These are phyloP conservation scores for Aspergillus incahuasiensis DNA, from an alignment of 495 filamentous ascomycete genomes.

Conservation along the genomic window DNA sequence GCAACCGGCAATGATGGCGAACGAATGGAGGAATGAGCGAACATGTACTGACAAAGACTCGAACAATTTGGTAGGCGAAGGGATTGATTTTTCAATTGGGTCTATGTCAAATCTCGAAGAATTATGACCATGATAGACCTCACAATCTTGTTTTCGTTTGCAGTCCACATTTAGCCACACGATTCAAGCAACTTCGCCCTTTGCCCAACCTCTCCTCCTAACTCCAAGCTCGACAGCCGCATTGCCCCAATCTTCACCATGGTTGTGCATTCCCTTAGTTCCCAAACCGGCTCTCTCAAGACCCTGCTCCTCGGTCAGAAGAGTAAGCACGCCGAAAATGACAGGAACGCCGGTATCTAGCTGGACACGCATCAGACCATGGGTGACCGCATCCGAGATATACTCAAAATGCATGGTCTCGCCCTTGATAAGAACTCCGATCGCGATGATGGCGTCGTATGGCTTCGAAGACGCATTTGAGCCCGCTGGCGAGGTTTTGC, in stretches of 20 bases:
- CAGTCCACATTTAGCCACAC: background rate
- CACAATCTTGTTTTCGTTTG: background rate
- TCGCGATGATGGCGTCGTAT: conserved; percentile 91
- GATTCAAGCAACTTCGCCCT: conserved; percentile 39
- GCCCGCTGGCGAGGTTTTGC: conserved; percentile 27
- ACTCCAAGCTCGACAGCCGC: conserved; percentile 51
- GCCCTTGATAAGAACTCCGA: conserved; percentile 95
- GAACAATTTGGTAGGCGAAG: too few relatives aligned
- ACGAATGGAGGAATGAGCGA: conserved; percentile 69
- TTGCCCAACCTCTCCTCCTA: conserved; percentile 43
- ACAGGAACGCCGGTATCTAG: conserved; percentile 83
- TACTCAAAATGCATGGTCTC: conserved; percentile 99
- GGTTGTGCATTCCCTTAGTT: conserved; percentile 60
- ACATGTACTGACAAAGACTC: conserved; percentile 5
- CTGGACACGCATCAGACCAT: conserved; percentile 91
- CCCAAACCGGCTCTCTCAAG: conserved; percentile 76
- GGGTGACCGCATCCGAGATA: conserved; percentile 83
- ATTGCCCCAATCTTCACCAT: conserved; percentile 83
- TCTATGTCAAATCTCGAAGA: background rate
- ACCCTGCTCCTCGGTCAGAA: conserved; percentile 84
- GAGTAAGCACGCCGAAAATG: conserved; percentile 88
- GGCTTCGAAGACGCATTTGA: conserved; percentile 43
- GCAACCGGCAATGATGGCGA: conserved; percentile 48
- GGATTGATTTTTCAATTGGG: background rate
- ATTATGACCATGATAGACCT: background rate